A percentile compares a stretch with the other conserved stretches of the same genome.
These are phyloP conservation scores for Berkeleyomyces rouxiae DNA, from an alignment of 2,329 filamentous ascomycete species.

Conservation along the genomic window DNA sequence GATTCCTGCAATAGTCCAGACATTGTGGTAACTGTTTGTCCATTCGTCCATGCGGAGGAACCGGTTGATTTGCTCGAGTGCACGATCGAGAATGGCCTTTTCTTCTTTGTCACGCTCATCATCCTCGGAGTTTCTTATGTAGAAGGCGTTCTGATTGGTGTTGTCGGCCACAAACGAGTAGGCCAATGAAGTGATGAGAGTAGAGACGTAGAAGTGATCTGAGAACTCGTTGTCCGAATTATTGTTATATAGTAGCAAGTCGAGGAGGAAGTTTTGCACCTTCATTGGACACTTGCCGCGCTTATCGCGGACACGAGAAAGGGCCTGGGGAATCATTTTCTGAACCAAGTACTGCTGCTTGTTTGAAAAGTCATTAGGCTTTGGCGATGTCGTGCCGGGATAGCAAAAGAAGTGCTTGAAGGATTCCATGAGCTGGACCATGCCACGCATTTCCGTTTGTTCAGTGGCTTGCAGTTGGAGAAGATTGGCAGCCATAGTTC, in stretches of 20 bases:
- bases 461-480: constrained; percentile 59
- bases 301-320: constrained; percentile 59
- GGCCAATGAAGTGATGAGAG: constrained; percentile 49
- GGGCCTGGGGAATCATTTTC: constrained; percentile 63
- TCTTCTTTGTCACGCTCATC: constrained; percentile 27
- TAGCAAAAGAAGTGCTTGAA: constrained; percentile 84
- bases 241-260: constrained; percentile 85
- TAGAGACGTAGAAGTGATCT: constrained; percentile 77
- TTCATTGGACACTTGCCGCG: constrained; percentile 58
- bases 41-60: constrained; percentile 53
- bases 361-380: constrained; percentile 82
- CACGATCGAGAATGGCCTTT: constrained; percentile 33
- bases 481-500: constrained; percentile 65
- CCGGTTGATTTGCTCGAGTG: constrained; percentile 47
- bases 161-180: constrained; percentile 38
- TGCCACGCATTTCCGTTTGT: constrained; percentile 55
- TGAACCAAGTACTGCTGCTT: constrained; percentile 74
- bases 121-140: constrained; percentile 20
- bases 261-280: constrained; percentile 70
- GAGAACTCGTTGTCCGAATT: constrained; percentile 81
- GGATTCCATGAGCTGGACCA: constrained; percentile 68
- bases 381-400: constrained; percentile 58
- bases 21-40: constrained; percentile 50
- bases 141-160: constrained; percentile 20
- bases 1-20: constrained; percentile 45